Evolutionary conservation across 75 land plant genomes (phyloP).

Genomic region (Cunninghamia lanceolata): DNA sequence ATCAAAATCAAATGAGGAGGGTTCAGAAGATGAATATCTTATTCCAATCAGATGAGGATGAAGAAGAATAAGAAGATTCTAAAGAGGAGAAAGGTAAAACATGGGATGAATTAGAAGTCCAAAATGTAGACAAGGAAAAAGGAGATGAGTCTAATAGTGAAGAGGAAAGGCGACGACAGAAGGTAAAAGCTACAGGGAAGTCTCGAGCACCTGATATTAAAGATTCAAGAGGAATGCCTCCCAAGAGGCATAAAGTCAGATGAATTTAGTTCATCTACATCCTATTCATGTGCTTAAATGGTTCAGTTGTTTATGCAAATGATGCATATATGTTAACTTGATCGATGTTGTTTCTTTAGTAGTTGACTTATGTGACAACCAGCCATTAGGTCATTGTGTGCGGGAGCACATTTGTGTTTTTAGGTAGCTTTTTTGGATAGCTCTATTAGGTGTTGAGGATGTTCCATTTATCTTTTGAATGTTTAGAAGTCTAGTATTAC

Average conservation of each 20-base stretch:
- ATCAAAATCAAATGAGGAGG: slow-evolving; percentile 75
- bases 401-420: no score
- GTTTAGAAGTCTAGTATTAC: no score
- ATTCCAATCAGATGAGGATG: slow-evolving; percentile 88
- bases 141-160: slow-evolving; percentile 81
- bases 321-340: no score
- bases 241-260: slow-evolving; percentile 43
- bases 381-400: no score
- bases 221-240: slow-evolving; percentile 26
- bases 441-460: no score
- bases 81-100: slow-evolving; percentile 81
- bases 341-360: no score
- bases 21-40: slow-evolving; percentile 71
- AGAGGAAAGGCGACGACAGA: slow-evolving; percentile 59
- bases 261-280: neutral
- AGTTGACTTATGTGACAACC: no score
- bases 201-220: slow-evolving; percentile 44
- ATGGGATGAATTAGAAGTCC: slow-evolving; percentile 71
- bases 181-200: slow-evolving; percentile 62
- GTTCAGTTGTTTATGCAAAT: no score
- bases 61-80: slow-evolving; percentile 54
- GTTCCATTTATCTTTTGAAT: no score
- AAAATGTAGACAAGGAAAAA: slow-evolving; percentile 71
- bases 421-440: no score
- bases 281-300: no score